Evolutionary conservation across 306 rosid genomes (phyloP), one percentile per base, ranked within the genome.

Genomic region (Prunus kanzakura): DNA sequence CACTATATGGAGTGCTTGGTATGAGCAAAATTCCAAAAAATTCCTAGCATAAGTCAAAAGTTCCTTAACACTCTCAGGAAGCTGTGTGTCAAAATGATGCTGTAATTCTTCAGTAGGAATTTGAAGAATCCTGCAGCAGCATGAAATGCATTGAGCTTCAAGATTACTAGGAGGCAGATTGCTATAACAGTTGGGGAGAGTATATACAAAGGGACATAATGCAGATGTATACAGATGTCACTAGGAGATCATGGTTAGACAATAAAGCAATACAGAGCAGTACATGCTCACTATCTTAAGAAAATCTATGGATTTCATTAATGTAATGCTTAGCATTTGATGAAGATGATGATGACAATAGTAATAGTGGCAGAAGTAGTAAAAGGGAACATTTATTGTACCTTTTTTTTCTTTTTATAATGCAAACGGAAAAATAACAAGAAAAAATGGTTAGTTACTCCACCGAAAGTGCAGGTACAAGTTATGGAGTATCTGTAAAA

Each of bases 11-110:
- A 94, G 86, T 30, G 98, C 88, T 71, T 85, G 89, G 73, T 73
- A 92, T 4, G 97, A 94, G 78, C 89, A 89, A 69, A 90, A 89
- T 73, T 94, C 98, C 65, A 94, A 47, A 51, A 94, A 85, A 75
- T 86, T 79, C 76, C 96, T 85, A 8, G 95, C 90, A 77, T 94
- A 90, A 20, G 93, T 86, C 32, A 80, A 79, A 66, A 85, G 89
- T 72, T 90, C 93, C 67, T 87, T 90, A 1, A 79, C 85, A 20
- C 73, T 82, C 64, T 85, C 80, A 14, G 93, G 93, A 56, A 87
- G 88, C 64, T 87, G 89, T 35, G 93, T 79, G 71, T 92, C 95
- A 66, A 92, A 94, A 4, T 68, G 87, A 61, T 85, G 92, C 38
- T 90, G 96, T 77, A 95, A 76, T 63, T 89, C 91, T 65, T 89